Base-by-base conservation (phyloP, 164 flowering plant species). In the Protea cynaroides region DNA sequence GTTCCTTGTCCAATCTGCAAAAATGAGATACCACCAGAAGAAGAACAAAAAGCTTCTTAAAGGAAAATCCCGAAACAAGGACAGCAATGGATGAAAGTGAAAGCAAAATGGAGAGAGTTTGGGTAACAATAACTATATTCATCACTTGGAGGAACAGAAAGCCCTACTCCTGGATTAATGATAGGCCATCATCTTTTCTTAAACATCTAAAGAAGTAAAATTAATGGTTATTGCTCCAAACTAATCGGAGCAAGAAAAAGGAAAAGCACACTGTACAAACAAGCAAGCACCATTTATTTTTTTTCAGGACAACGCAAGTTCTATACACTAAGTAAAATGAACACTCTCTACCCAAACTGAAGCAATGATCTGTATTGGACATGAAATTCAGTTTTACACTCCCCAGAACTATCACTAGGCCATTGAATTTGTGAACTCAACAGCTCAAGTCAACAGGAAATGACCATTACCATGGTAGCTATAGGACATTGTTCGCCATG, bases 1-100 rank as follows among this genome's bases (percentile, higher is more conserved):
- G 97, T 92, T 62, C 97, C 97, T 74, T 92, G 96, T 40, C 97
- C 97, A 84, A 92, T 92, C 97, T 92, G 88, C 77, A 79, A 43
- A 49, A 61, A 46, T 34, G 34, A 63, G 22, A 68, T 34, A 47
- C 24, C 58, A 66, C 58, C 56, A 73, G 5, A 65, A 3, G 51
- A 61, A 11, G 53, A 51, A 59, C 17, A 29, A 55, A 25, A 68
- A 56, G 22, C n/a, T 46, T 49, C 43, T 61, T 18, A 12, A 22
- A 19, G 34, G 15, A 24, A 10, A 58, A 11, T 8, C 1, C 12
- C 57, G 62, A 62, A 54, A 36, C 58, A 50, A 8, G 7, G 8
- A 49, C 7, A 13, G 17, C 43, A 29, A 11, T 55, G 11, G 51
- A 21, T 21, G 40, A 23, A 18, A 55, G 25, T 1, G 46, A 40